Evolutionary conservation across 2,329 filamentous ascomycete genomes (phyloP).

Genomic region (Aureobasidium sp.): DNA sequence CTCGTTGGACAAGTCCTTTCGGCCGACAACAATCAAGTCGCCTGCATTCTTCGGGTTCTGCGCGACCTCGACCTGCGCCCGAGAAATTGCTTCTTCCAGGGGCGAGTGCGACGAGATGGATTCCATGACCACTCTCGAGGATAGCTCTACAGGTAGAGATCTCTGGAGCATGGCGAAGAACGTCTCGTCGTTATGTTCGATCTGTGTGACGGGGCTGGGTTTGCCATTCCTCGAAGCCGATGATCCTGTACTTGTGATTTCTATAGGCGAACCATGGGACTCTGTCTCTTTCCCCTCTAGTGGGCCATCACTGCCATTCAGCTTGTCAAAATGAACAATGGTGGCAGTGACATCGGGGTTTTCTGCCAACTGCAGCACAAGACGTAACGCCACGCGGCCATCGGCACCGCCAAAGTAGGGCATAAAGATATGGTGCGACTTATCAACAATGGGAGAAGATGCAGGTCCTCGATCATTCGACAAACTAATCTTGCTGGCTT

Average conservation of each 20-base stretch:
- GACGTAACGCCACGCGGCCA: conserved; percentile 67
- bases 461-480: conserved; percentile 48
- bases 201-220: background rate
- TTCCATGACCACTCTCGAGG: conserved; percentile 51
- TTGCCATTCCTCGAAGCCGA: background rate
- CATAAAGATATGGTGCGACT: conserved; percentile 75
- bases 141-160: conserved; percentile 44
- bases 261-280: background rate
- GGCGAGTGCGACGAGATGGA: conserved; percentile 34
- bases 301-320: background rate
- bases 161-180: conserved; percentile 52
- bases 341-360: conserved; percentile 73
- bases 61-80: conserved; percentile 52
- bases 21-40: conserved; percentile 61
- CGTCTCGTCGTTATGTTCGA: conserved; percentile 36
- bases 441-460: conserved; percentile 52
- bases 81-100: conserved; percentile 40
- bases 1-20: conserved; percentile 34
- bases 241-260: background rate
- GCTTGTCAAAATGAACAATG: conserved; percentile 50
- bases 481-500: conserved; percentile 50
- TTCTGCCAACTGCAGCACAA: conserved; percentile 76
- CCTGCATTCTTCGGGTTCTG: conserved; percentile 57
- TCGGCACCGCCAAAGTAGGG: conserved; percentile 81
- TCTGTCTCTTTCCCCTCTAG: background rate